These are phyloP conservation scores for Boletus coccyginus DNA, from an alignment of 768 basidiomycete genomes.

Conservation along the genomic window DNA sequence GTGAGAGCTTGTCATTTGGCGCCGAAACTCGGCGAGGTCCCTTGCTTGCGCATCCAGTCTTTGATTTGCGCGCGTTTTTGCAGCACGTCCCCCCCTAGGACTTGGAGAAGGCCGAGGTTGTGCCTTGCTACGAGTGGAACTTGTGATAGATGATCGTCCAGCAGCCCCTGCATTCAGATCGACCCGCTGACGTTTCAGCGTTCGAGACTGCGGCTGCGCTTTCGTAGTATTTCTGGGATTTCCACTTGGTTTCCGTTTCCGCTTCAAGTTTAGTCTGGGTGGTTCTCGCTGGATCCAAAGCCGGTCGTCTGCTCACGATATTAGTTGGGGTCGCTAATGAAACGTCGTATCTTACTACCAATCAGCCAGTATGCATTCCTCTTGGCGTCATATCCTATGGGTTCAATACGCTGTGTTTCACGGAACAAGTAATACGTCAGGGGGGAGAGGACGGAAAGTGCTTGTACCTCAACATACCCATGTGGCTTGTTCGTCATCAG, in stretches of 20 bases:
- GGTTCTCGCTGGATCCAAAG: conserved; percentile 82
- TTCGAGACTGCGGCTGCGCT: conserved; percentile 11
- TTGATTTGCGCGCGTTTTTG: conserved; percentile 69
- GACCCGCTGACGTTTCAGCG: conserved; percentile 28
- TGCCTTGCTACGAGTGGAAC: conserved; percentile 15
- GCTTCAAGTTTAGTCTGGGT: conserved; percentile 46
- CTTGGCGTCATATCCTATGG: conserved; percentile 79
- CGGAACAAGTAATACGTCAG: background rate
- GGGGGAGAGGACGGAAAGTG: background rate
- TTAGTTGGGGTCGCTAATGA: background rate
- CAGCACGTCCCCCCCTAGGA: conserved; percentile 55
- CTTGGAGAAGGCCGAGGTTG: conserved; percentile 23
- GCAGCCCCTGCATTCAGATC: background rate
- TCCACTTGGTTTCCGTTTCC: conserved; percentile 37
- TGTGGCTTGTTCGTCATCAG: conserved; percentile 69
- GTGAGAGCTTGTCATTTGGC: conserved; percentile 34
- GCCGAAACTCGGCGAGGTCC: conserved; percentile 61
- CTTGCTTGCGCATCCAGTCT: conserved; percentile 68
- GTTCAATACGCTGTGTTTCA: conserved; percentile 67
- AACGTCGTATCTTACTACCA: conserved; percentile 46
- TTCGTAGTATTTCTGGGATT: conserved; percentile 19
- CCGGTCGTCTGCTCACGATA: conserved; percentile 57
- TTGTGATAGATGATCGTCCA: conserved; percentile 7
- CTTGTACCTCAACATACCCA: conserved; percentile 56
- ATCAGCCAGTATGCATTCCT: conserved; percentile 84